Percentiles rank a stretch among this genome's conserved stretches.
phyloP scores from a whole-genome alignment of 225 moss, liverwort and hornwort genomes.

The Pleurozium schreberi region DNA sequence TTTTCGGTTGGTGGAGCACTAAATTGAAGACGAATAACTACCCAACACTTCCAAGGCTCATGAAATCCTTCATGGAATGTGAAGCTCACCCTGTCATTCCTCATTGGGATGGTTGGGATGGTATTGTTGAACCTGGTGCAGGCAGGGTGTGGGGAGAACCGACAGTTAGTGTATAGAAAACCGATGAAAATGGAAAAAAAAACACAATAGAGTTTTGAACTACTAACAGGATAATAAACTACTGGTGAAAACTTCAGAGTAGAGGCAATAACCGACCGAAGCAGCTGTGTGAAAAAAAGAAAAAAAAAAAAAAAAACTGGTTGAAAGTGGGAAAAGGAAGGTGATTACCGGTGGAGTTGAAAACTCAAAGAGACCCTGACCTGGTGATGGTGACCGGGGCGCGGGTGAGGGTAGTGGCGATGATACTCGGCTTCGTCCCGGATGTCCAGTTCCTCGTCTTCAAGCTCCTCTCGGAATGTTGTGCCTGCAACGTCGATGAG shows the following conservation, averaged over 20 bases:
- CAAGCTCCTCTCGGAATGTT: neutral
- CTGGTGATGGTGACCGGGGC: neutral
- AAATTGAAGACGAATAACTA: no score
- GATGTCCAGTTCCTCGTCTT: neutral
- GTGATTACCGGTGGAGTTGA: neutral
- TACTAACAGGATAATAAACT: neutral
- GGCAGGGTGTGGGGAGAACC: neutral
- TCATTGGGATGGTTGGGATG: neutral
- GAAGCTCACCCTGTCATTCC: no score
- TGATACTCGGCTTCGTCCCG: neutral
- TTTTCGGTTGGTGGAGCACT: no score
- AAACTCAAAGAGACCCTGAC: neutral
- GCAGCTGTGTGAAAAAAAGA: neutral
- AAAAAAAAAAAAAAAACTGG: neutral
- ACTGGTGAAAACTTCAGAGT: neutral
- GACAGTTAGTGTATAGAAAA: neutral
- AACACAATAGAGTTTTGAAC: neutral
- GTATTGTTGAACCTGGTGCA: neutral
- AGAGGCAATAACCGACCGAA: neutral
- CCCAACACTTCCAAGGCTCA: no score
- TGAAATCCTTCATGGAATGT: no score
- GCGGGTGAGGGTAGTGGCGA: neutral
- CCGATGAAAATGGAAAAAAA: neutral
- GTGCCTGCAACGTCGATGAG: neutral
- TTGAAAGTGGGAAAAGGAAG: neutral